Conservation (phyloP, 192 early-diverging fungal species). For the Cetraspora pellucida region DNA sequence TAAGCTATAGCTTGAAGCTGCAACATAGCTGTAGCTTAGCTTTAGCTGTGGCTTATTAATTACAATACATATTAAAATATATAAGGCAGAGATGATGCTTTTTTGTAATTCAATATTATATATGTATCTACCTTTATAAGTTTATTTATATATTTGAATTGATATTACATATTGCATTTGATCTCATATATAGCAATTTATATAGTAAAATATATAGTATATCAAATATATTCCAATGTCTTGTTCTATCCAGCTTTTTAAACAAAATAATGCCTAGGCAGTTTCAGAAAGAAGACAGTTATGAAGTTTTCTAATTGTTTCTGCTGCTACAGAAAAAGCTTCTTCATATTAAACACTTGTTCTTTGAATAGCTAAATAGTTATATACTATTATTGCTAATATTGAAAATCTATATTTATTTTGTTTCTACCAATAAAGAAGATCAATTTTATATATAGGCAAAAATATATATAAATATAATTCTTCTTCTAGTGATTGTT, state of each 20-base stretch:
- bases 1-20: too few species aligned
- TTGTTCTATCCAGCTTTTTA: constrained; percentile 22
- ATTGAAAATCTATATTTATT: neutral
- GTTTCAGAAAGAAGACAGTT: neutral
- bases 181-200: too few species aligned
- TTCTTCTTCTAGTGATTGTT: neutral
- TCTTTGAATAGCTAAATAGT: constrained; percentile 23
- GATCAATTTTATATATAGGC: neutral
- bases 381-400: constrained; percentile 11
- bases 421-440: neutral
- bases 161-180: too few species aligned
- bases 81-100: too few species aligned
- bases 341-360: constrained; percentile 24
- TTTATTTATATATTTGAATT: too few species aligned
- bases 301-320: constrained; percentile 5
- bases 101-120: too few species aligned
- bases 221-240: too few species aligned
- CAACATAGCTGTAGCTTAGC: too few species aligned
- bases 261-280: neutral
- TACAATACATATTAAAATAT: too few species aligned
- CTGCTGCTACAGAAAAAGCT: neutral
- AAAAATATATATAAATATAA: constrained; percentile 7
- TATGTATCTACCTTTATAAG: too few species aligned
- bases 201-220: too few species aligned
- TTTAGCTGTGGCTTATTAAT: too few species aligned